A percentile compares a stretch with the other conserved stretches of the same genome.
Evolutionary conservation across 2,329 filamentous ascomycete genomes (phyloP).

Genomic region (Huntiella bhutanensis): DNA sequence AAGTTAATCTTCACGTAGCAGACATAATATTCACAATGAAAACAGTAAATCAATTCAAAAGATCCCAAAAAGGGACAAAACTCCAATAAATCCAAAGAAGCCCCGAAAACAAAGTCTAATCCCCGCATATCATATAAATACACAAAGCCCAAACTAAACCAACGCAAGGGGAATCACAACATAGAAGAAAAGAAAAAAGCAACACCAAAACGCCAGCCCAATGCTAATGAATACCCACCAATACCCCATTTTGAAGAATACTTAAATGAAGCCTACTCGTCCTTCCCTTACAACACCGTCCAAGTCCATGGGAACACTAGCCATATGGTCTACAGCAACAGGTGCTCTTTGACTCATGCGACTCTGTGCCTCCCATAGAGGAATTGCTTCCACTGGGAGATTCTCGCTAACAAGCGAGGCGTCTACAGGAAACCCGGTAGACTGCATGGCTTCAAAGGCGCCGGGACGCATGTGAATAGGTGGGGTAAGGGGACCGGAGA

Average conservation of each 20-base stretch:
- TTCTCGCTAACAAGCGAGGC: constrained; percentile 1
- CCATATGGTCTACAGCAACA: not conserved
- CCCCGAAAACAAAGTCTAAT: not conserved
- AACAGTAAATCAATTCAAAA: not conserved
- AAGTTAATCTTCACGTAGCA: not conserved
- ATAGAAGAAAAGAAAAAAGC: constrained; percentile 1
- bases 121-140: not conserved
- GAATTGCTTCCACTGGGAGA: constrained; percentile 3
- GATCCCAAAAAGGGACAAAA: not conserved
- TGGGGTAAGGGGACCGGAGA: constrained; percentile 6
- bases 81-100: not conserved
- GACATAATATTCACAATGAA: not conserved
- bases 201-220: not conserved
- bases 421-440: not conserved
- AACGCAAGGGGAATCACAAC: not conserved
- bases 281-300: constrained; percentile 1
- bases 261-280: not conserved
- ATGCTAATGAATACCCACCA: not conserved
- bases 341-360: not conserved
- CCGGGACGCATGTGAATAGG: constrained; percentile 9
- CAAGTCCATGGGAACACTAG: constrained; percentile 4
- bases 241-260: not conserved
- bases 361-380: constrained; percentile 7
- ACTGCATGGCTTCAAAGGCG: constrained; percentile 10
- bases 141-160: not conserved